Base-by-base conservation (phyloP, 2,329 filamentous ascomycete genomes). In the Exophiala sideris region DNA sequence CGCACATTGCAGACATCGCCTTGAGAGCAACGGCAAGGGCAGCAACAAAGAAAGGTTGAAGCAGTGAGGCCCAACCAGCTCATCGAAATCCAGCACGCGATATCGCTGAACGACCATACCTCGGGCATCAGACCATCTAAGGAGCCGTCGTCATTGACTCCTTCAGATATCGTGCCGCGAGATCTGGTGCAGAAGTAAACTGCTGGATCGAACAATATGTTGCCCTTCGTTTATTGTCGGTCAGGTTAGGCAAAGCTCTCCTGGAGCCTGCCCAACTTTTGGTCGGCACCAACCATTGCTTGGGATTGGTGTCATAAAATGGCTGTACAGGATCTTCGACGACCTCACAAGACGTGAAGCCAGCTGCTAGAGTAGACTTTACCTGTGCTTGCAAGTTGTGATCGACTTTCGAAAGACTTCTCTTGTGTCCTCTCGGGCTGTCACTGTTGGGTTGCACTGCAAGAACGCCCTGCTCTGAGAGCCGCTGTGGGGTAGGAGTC, bases 201-300 rank as follows among this genome's bases (percentile, higher is more conserved):
- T 57, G 57, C 39, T 57, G 57, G 3, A 56, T 47, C 12, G 54
- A 54, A 45, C 58, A 60, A 38, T 57, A 57, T 20, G 48, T 49
- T 35, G 55, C 55, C 32, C 54, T 35, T 38, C 58, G 58, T 35
- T 61, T 61, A 39, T 48, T 56, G 36, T 54, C 56, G 21, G 40
- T 41, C 3, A 21, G 16, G 33, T 53, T 57, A n/a, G 52, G 48
- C 33, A 60, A 36, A 9, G 58, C 45, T 29, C 44, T 50, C 33
- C 53, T 54, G 2, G 52, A 42, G 21, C 40, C 48, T 14, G 46
- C 54, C 53, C 56, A 58, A 16, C 33, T 33, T 41, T 45, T 49
- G 12, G 46, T 45, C 1, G 56, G 56, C 8, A 42, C 4, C 40
- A 58, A 56, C 50, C 51, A 52, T 48, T 57, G 39, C 32, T 46